Evolutionary conservation across 345 rosid species (phyloP).

Genomic region (Cardamine occulta): DNA sequence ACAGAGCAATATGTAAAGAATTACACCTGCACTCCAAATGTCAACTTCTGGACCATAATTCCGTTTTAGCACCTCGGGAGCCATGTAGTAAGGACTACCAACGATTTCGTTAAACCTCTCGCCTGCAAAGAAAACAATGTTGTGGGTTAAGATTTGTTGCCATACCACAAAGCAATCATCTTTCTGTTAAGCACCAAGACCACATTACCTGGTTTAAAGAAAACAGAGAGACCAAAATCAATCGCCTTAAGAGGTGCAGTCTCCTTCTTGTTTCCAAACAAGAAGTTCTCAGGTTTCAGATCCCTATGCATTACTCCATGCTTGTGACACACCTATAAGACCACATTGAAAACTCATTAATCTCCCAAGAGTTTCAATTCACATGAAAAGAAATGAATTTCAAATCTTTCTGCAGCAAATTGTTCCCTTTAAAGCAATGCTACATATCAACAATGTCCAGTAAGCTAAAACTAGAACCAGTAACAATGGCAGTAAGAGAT

Average conservation of each 20-base stretch:
- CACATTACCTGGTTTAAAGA: conserved; percentile 87
- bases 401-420: background rate
- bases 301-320: conserved; percentile 96
- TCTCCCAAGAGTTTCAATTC: background rate
- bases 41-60: conserved; percentile 93
- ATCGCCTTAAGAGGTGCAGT: conserved; percentile 79
- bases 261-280: conserved; percentile 91
- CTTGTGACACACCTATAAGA: conserved; percentile 78
- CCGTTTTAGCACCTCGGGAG: conserved; percentile 90
- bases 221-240: conserved; percentile 95
- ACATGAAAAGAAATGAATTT: background rate
- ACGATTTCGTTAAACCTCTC: conserved; percentile 89
- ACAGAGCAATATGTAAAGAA: conserved; percentile 87
- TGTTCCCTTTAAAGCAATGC: conserved; percentile 22
- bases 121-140: conserved; percentile 53
- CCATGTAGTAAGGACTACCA: conserved; percentile 99
- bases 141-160: conserved; percentile 1
- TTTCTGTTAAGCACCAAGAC: background rate
- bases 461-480: conserved; percentile 3
- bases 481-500: background rate
- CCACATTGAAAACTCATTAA: conserved; percentile 15
- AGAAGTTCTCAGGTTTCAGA: conserved; percentile 92
- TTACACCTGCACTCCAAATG: conserved; percentile 97
- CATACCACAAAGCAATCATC: background rate
- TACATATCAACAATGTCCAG: background rate